Percentiles rank a stretch among this genome's conserved stretches.
Conservation (phyloP, 106 monocot genomes). For the Dendrobium huoshanense region DNA sequence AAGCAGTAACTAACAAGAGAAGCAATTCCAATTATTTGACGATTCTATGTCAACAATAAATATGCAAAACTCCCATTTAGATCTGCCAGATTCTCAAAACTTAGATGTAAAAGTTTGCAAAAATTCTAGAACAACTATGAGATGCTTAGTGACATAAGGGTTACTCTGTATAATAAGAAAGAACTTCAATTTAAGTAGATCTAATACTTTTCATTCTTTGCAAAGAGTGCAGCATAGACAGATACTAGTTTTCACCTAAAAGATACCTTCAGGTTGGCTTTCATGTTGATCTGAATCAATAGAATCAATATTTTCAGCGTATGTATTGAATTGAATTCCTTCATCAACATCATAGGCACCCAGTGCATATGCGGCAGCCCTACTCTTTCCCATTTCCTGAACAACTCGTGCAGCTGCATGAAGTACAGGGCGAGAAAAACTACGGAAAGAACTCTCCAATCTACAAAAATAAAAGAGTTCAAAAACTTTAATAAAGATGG, state of each 20-base stretch:
- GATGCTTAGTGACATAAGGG: background rate
- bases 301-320: slow-evolving; percentile 68
- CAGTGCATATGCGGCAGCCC: slow-evolving; percentile 93
- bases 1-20: background rate
- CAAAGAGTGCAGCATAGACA: background rate
- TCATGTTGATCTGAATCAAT: slow-evolving; percentile 68
- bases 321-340: slow-evolving; percentile 48
- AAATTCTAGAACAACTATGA: background rate
- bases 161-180: background rate
- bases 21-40: background rate
- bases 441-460: slow-evolving; percentile 94
- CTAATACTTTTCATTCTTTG: background rate
- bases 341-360: slow-evolving; percentile 78
- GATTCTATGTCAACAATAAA: background rate
- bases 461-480: slow-evolving; percentile 17
- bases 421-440: slow-evolving; percentile 95
- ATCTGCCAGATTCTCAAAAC: background rate
- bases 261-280: slow-evolving; percentile 62
- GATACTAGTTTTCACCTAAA: background rate
- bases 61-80: background rate
- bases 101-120: background rate
- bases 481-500: background rate
- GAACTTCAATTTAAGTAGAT: background rate
- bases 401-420: slow-evolving; percentile 97
- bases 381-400: slow-evolving; percentile 97